Base-by-base conservation (phyloP, 805 yeast genomes). In the Metschnikowia chrysomelidarum region DNA sequence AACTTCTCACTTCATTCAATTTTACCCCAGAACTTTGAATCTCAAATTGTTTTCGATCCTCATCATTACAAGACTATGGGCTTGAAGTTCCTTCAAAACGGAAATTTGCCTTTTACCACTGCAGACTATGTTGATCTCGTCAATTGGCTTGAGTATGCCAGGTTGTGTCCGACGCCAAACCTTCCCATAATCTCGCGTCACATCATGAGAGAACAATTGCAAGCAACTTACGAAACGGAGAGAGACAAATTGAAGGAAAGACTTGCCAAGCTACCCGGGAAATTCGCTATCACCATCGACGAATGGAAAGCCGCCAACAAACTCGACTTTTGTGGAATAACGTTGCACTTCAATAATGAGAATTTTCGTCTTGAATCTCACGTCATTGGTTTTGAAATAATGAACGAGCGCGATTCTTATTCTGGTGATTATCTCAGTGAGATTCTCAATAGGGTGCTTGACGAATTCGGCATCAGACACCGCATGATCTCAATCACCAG, bases 401-500 rank as follows among this genome's bases (percentile, higher is more conserved):
- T 30, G 5, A 16, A 10, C 12, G 16, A 22, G 3, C 7, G n/a
- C 9, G n/a, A 9, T 10, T 6, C 8, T 13, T n/a, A n/a, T n/a
- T 11, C 13, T 9, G 5, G 11, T 9, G 23, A 15, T 7, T 19
- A 7, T 5, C 11, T 30, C 2, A 14, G 15, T 20, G 21, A 21
- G 33, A 12, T 11, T 11, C 27, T 30, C 20, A 4, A 7, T 13
- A 15, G n/a, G 14, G 25, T 30, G 21, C 33, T 30, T 23, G 11
- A 7, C 7, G 21, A 22, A 15, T 30, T 9, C 20, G 27, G 17
- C 10, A 22, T 30, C 8, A 22, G 15, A 10, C 21, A 14, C 17
- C 33, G 33, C 7, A 30, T 30, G 9, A 30, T 30, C 7, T 21
- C 33, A 12, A 30, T 30, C 10, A 22, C 33, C 19, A 15, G 24